These are phyloP conservation scores for Salix arbutifolia DNA, from an alignment of 345 rosid species.

Conservation along the genomic window DNA sequence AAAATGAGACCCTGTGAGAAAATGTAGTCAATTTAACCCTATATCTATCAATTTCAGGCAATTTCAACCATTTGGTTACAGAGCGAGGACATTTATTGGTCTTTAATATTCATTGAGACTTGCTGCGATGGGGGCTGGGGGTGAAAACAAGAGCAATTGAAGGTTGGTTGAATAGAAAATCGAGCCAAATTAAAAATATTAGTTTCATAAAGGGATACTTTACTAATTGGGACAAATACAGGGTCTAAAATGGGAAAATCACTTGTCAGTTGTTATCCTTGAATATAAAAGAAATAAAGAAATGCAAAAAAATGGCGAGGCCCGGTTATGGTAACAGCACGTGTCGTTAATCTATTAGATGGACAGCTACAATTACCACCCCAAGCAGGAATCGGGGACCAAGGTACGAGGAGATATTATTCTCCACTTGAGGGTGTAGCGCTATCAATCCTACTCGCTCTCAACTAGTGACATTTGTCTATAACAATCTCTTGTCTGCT, in stretches of 20 bases:
- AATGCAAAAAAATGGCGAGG: background rate
- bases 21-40: too few relatives aligned
- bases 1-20: too few relatives aligned
- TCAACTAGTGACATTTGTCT: background rate
- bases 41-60: too few relatives aligned
- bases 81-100: too few relatives aligned
- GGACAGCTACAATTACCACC: background rate
- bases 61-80: too few relatives aligned
- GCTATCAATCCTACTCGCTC: background rate
- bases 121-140: too few relatives aligned
- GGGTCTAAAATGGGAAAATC: background rate
- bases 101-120: too few relatives aligned
- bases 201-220: background rate
- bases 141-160: too few relatives aligned
- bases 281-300: background rate
- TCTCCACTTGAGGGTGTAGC: background rate
- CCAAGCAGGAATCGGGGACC: conserved; percentile 21
- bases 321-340: conserved; percentile 7
- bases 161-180: too few relatives aligned
- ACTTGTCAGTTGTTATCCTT: background rate
- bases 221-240: background rate
- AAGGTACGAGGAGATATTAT: conserved; percentile 15
- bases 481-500: background rate
- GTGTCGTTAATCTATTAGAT: conserved; percentile 24
- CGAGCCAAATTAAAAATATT: too few relatives aligned